These are phyloP conservation scores for Phlebiopsis flavidoalba DNA, from an alignment of 768 basidiomycete genomes.

Conservation along the genomic window DNA sequence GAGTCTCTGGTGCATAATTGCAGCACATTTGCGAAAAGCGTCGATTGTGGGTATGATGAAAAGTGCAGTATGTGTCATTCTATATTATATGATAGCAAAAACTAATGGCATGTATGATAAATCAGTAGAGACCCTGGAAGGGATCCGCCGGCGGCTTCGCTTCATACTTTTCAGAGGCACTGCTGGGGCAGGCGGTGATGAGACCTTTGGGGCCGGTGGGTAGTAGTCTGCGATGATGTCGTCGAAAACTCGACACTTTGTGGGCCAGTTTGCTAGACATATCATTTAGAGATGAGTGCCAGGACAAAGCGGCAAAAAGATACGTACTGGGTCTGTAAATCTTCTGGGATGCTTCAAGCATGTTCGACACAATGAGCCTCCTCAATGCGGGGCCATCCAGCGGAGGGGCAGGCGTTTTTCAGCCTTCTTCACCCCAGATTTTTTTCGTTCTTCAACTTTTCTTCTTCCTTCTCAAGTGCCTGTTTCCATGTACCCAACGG, in stretches of 20 bases:
- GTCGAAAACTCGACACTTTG: constrained; percentile 60
- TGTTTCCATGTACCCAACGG: constrained; percentile 74
- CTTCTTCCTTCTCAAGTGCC: constrained; percentile 25
- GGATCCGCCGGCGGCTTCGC: constrained; percentile 13
- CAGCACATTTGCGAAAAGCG: too few relatives aligned
- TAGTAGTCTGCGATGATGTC: constrained; percentile 73
- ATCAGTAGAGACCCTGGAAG: constrained; percentile 16
- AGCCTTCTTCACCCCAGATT: constrained; percentile 13
- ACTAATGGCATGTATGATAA: not conserved
- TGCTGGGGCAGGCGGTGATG: constrained; percentile 11
- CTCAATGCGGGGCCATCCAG: constrained; percentile 65
- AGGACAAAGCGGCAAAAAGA: not conserved
- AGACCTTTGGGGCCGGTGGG: constrained; percentile 29
- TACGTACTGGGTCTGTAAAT: constrained; percentile 41
- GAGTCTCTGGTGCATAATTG: too few relatives aligned
- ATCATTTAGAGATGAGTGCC: not conserved
- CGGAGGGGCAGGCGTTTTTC: constrained; percentile 25
- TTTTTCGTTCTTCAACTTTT: constrained; percentile 31
- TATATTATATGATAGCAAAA: constrained; percentile 2
- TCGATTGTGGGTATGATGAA: not conserved
- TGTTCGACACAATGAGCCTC: constrained; percentile 56
- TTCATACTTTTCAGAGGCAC: constrained; percentile 14
- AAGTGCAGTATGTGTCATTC: not conserved
- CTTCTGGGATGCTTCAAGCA: constrained; percentile 50
- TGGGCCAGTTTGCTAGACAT: constrained; percentile 33